Conservation (phyloP, 2,329 filamentous ascomycete species). For the Fusarium pininemorale region DNA sequence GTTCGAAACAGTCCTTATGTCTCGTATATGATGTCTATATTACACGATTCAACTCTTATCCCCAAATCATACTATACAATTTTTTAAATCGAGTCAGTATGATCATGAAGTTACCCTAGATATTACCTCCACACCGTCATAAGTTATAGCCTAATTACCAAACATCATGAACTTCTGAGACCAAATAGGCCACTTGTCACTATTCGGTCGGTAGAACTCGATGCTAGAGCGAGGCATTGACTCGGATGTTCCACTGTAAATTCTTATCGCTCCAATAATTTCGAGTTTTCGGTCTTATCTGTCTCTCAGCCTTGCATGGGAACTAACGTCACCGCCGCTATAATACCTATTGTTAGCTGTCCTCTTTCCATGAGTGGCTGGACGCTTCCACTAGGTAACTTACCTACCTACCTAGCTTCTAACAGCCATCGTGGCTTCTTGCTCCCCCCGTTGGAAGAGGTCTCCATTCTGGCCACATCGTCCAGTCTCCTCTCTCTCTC, state of each 20-base stretch:
- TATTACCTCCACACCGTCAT: neutral
- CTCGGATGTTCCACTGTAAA: neutral
- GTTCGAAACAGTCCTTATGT: neutral
- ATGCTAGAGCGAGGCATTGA: slow-evolving; percentile 20
- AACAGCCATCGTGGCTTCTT: slow-evolving; percentile 45
- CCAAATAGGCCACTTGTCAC: slow-evolving; percentile 34
- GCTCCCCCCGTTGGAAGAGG: slow-evolving; percentile 31
- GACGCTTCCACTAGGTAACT: slow-evolving; percentile 10
- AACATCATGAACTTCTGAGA: slow-evolving; percentile 34
- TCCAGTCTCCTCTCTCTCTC: slow-evolving; percentile 40
- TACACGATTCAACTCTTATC: neutral
- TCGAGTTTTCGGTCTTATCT: neutral
- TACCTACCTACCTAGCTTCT: slow-evolving; percentile 19
- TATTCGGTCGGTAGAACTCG: slow-evolving; percentile 23
- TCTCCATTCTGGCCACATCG: slow-evolving; percentile 49
- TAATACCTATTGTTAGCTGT: slow-evolving; percentile 46
- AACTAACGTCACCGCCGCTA: slow-evolving; percentile 33
- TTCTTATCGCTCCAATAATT: slow-evolving; percentile 38
- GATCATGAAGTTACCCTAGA: slow-evolving; percentile 19
- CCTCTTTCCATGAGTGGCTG: slow-evolving; percentile 46
- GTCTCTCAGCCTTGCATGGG: slow-evolving; percentile 42
- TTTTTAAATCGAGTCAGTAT: neutral
- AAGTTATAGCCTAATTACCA: neutral
- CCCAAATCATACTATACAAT: neutral
- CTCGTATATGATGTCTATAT: neutral